phyloP scores from a whole-genome alignment of 140 eudicot species.

The Stevia rebaudiana region DNA sequence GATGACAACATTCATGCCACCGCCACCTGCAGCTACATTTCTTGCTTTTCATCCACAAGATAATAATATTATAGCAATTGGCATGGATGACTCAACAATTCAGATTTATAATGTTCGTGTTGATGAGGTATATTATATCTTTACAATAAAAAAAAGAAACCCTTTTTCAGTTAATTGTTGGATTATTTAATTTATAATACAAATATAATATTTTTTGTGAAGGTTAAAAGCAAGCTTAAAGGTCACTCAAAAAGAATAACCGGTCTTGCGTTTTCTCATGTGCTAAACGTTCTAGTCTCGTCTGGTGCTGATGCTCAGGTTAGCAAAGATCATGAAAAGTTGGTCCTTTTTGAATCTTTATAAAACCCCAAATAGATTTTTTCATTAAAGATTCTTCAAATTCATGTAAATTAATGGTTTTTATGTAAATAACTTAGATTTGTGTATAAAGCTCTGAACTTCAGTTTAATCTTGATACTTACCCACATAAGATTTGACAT shows the following conservation, averaged over 20 bases:
- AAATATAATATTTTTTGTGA: conserved; percentile 5
- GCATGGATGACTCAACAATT: conserved; percentile 90
- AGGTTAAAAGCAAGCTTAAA: conserved; percentile 97
- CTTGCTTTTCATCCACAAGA: conserved; percentile 96
- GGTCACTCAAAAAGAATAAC: conserved; percentile 90
- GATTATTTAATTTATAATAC: background rate
- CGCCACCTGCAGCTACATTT: conserved; percentile 94
- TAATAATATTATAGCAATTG: conserved; percentile 87
- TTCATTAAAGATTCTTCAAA: background rate
- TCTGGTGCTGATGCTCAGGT: conserved; percentile 99
- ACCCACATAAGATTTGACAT: background rate
- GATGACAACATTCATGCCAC: conserved; percentile 93
- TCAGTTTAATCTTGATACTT: background rate
- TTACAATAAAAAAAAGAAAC: background rate
- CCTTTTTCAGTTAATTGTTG: background rate
- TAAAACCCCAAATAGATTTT: background rate
- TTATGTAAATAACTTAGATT: conserved; percentile 31
- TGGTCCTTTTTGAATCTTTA: conserved; percentile 5
- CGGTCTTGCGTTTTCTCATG: conserved; percentile 85
- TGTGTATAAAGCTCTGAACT: too few species aligned
- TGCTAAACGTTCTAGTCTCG: conserved; percentile 69
- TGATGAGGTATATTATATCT: conserved; percentile 54
- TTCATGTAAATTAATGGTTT: background rate
- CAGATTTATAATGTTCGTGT: conserved; percentile 89
- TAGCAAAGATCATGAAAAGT: conserved; percentile 2